These are phyloP conservation scores for bread wheat (Triticum aestivum) DNA, from an alignment of 176 grass and related monocot genomes.

Conservation along the genomic window DNA sequence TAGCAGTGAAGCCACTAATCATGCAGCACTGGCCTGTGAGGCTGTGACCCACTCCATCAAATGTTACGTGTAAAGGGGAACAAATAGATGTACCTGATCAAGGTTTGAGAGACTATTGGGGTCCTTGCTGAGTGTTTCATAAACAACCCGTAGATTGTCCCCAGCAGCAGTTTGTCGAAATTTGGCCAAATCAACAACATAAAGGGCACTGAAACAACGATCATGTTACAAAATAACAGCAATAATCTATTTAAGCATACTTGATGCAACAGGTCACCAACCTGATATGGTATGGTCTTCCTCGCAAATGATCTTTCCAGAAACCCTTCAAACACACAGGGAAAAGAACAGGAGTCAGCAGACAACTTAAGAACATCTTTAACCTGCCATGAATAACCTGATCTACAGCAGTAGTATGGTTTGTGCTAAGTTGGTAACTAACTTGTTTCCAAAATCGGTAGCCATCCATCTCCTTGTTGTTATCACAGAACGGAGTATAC, in stretches of 20 bases:
- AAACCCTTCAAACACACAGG: constrained; percentile 62
- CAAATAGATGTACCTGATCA: constrained; percentile 72
- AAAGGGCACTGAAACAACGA: constrained; percentile 76
- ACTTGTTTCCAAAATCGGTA: constrained; percentile 99
- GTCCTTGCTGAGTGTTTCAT: constrained; percentile 99
- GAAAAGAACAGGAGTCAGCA: constrained; percentile 16
- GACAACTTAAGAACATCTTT: constrained; percentile 31
- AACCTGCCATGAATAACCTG: constrained; percentile 7
- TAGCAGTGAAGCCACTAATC: background rate
- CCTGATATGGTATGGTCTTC: constrained; percentile 98
- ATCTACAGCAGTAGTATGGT: constrained; percentile 17
- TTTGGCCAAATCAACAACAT: constrained; percentile 97
- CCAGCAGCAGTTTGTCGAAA: constrained; percentile 96
- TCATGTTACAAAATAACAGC: constrained; percentile 21
- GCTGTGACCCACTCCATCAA: background rate
- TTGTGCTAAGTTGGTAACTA: constrained; percentile 40
- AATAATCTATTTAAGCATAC: constrained; percentile 19
- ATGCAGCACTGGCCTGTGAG: background rate
- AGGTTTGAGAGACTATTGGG: constrained; percentile 99
- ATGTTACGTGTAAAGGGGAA: background rate
- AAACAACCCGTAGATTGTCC: constrained; percentile 79
- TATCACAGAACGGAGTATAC: constrained; percentile 99
- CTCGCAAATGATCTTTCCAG: constrained; percentile 97
- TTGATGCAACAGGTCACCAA: constrained; percentile 30
- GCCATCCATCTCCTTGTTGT: constrained; percentile 99